Conservation (phyloP, 139 green algal genomes). For the Choricystis sp. region DNA sequence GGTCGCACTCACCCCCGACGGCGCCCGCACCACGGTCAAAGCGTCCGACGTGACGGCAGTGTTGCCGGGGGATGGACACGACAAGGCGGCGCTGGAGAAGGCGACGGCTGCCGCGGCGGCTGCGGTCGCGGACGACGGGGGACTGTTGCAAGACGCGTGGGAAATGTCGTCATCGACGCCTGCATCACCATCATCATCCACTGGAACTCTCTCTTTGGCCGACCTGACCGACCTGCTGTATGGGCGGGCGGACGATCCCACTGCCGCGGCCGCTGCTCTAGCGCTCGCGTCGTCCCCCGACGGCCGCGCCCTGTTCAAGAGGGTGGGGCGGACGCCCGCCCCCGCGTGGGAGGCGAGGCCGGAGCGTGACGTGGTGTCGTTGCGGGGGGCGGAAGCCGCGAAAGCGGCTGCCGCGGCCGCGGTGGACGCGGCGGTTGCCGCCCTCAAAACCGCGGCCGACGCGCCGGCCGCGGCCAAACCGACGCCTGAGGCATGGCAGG, state of each 20-base stretch:
- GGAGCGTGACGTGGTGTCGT: neutral
- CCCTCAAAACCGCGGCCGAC: neutral
- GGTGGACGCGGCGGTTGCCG: neutral
- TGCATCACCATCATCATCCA: neutral
- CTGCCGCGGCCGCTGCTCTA: no score
- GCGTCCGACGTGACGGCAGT: slow-evolving; percentile 14
- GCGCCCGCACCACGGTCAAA: no score
- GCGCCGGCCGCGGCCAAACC: slow-evolving; percentile 7
- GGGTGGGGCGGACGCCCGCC: neutral
- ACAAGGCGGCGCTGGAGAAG: no score
- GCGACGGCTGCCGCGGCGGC: slow-evolving; percentile 9
- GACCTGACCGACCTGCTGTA: neutral
- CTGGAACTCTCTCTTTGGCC: neutral
- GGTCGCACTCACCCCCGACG: no score
- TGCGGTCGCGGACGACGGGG: slow-evolving; percentile 12
- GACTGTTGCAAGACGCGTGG: slow-evolving; percentile 28
- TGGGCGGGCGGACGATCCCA: neutral
- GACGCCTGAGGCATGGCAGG: slow-evolving; percentile 14
- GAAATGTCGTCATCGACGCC: slow-evolving; percentile 1
- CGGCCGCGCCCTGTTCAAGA: neutral
- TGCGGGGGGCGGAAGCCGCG: neutral
- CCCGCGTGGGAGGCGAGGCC: neutral
- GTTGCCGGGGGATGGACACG: slow-evolving; percentile 20
- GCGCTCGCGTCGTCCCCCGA: neutral
- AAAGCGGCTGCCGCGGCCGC: neutral